These are phyloP conservation scores for Cucumis melo DNA, from an alignment of 306 rosid genomes.

Conservation along the genomic window DNA sequence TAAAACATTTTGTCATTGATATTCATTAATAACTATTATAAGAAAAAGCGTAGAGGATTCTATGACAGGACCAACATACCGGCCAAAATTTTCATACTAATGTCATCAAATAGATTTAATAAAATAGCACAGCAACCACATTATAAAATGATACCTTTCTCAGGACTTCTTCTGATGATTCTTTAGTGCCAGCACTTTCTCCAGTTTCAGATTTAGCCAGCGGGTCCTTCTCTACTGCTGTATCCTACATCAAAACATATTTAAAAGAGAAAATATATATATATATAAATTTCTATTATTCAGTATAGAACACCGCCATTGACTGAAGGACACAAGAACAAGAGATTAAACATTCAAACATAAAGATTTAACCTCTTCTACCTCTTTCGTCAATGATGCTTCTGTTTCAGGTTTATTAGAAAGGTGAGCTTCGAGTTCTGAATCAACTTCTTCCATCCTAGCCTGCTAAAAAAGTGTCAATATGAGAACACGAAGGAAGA, in stretches of 20 bases:
- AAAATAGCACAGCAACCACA: background rate
- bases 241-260: conserved; percentile 24
- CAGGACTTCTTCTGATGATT: conserved; percentile 31
- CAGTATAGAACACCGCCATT: conserved; percentile 3
- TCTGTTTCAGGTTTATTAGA: conserved; percentile 19
- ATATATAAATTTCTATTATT: background rate
- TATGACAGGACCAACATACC: background rate
- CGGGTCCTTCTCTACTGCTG: conserved; percentile 26
- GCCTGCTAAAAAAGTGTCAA: conserved; percentile 33
- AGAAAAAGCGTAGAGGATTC: background rate
- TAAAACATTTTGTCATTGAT: background rate
- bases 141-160: conserved; percentile 15
- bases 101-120: background rate
- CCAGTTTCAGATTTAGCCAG: conserved; percentile 33
- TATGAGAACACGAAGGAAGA: conserved; percentile 12
- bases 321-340: background rate
- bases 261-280: background rate
- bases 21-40: background rate
- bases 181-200: conserved; percentile 24
- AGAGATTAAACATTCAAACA: conserved; percentile 6
- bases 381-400: conserved; percentile 23
- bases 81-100: background rate
- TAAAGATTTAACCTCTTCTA: conserved; percentile 36
- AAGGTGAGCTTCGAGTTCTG: conserved; percentile 27
- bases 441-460: conserved; percentile 14